Base-by-base conservation (phyloP, 352 stramenopile species). In the Pythium pyrilobum region DNA sequence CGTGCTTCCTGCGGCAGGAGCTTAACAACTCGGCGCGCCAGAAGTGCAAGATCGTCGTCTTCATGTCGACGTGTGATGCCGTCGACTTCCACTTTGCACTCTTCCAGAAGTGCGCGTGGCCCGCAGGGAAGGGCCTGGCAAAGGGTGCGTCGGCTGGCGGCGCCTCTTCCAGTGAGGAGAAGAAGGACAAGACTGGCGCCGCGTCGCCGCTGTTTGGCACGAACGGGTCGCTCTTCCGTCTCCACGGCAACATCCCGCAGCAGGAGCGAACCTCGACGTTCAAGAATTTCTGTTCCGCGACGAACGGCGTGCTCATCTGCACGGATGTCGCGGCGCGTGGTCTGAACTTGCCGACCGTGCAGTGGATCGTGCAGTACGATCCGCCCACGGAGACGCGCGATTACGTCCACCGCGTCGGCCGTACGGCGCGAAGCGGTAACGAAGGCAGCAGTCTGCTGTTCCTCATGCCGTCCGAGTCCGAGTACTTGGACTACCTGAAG, bases 371-470 rank as follows among this genome's bases (percentile, higher is more conserved):
- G 36, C 98, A 99, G 64, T 99, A 98, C 73, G 97, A 99, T 69
- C 88, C 97, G 31, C 96, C 97, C 13, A 98, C 89, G 29, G 98
- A 98, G 77, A 98, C 98, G 33, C 96, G 98, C 45, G 92, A 98
- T 71, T 99, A 99, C 71, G 96, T 99, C 11, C 97, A 99, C 78
- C 86, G 97, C 59, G 98, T 99, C 61, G 98, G 98, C 33, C 95
- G 97, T 66, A 99, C 98, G 34, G 97, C 97, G 9, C 94, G 98
- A 67, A 98, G 96, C 49, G 97, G 97, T 33, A 99, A 99, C 59
- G 60, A 92, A 37, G 97, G 97, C 25, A 95, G 95, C 65, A 96
- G 95, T 69, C 60, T 99, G 21, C 64, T 99, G 15, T 99, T 99
- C 66, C 66, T 99, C 43, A 84, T 98, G 70, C 96, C 97, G 24